Base-by-base conservation (phyloP, 768 basidiomycete species). In the Lactifluus subvellereus region DNA sequence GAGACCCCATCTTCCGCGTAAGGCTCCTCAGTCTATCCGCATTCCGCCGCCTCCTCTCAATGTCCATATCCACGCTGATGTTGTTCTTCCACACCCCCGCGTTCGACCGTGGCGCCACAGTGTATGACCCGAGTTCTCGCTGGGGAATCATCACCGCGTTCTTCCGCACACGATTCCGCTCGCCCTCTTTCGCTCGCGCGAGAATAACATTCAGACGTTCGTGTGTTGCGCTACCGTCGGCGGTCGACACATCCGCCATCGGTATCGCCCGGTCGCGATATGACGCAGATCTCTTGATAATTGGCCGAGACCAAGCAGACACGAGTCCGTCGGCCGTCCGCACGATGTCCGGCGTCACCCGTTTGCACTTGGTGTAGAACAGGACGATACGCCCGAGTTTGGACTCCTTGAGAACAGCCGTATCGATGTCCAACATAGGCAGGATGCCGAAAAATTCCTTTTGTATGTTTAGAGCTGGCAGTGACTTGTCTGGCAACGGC, bases 401-500 rank as follows among this genome's bases (percentile, higher is more conserved):
- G 1, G 91, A 91, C 72, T 96, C 92, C 72, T 95, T 96, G 69
- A 99, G 86, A 6, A 91, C 91, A 20, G 85, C 75, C 37, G 86
- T 86, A 75, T 98, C 96, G 71, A 98, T 94, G 69, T 91, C 88
- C 88, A 98, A 92, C 78, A 88, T 92, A 65, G 79, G 80, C 10
- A 99, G 78, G 57, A 87, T 82, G 37, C 83, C 81, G 75, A 98
- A 93, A 67, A 98, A 86, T 57, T 94, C 89, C 51, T 87, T 86
- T 72, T 98, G 97, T 70, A 99, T 98, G 74, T 95, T 96, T 57
- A 98, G 81, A 4, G 94, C 93, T 0, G 97, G 97, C 3, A 99
- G 82, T 1, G 94, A 95, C 59, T 84, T 84, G 76, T 97, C 93
- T 0, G 89, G 89, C 16, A 98, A 85, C 0, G 97, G 97, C 69